Conservation (phyloP, 805 yeast species). For the Zygotorulaspora chibaensis region DNA sequence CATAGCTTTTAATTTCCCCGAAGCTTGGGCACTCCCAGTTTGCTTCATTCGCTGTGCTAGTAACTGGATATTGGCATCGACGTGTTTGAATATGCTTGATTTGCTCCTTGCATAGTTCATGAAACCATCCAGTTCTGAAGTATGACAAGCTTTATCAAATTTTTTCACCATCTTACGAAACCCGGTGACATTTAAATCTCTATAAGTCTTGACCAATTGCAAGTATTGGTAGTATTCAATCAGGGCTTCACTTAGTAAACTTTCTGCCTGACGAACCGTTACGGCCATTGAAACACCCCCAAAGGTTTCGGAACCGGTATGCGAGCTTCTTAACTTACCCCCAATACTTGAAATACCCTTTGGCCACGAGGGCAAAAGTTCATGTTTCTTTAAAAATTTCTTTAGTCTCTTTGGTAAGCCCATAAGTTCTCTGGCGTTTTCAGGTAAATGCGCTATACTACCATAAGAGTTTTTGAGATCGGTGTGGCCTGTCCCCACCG, state of each 20-base stretch:
- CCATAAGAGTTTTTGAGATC: constrained; percentile 6
- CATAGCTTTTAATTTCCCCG: constrained; percentile 12
- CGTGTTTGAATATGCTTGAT: constrained; percentile 28
- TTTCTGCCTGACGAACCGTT: constrained; percentile 17
- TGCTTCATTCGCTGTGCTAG: constrained; percentile 27
- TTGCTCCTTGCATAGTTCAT: constrained; percentile 27
- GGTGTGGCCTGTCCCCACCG: neutral
- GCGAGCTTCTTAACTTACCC: constrained; percentile 3
- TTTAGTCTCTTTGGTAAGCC: constrained; percentile 3
- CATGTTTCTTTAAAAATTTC: constrained; percentile 19
- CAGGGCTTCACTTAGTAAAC: constrained; percentile 29
- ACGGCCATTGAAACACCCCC: constrained; percentile 14
- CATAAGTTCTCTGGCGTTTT: constrained; percentile 6
- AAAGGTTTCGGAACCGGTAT: constrained; percentile 18
- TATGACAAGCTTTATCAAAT: constrained; percentile 59
- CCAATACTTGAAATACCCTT: constrained; percentile 11
- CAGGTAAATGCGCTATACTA: constrained; percentile 4
- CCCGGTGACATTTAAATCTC: constrained; percentile 78
- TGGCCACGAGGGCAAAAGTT: constrained; percentile 34
- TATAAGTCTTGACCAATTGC: constrained; percentile 42
- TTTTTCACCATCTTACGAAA: constrained; percentile 86
- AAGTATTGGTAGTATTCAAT: constrained; percentile 31
- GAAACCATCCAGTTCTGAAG: constrained; percentile 25
- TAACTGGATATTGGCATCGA: constrained; percentile 23
- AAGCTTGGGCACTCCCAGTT: constrained; percentile 14